Base-by-base conservation (phyloP, 768 basidiomycete genomes). In the Rhodotorula kratochvilovae region DNA sequence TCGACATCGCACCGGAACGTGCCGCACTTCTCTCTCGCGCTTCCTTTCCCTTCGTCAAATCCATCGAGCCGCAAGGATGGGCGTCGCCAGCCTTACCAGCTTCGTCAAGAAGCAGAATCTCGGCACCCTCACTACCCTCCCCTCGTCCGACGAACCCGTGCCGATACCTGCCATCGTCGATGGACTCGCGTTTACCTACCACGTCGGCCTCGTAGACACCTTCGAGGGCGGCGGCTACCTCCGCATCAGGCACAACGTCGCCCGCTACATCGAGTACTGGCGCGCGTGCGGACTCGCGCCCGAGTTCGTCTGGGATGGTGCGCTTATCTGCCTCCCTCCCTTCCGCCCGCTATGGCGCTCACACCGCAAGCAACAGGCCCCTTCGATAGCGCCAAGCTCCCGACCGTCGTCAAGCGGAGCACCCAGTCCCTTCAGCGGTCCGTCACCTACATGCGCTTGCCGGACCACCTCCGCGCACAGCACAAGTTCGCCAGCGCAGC, bases 271-370 rank as follows among this genome's bases (percentile, higher is more conserved):
- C 35, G 17, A 11, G 21, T 70, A 66, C 61, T 74, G 67, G 65
- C 23, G 72, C 3, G 57, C 62, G 0, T 68, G 67, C 27, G 72
- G 72, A 0, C 54, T 74, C 2, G 68, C 70, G 33, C 72, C 72
- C 3, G 67, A 66, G 13, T 70, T 74, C 39, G 68, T 74, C 29
- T 74, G 68, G 68, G 72, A 74, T 17, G 72, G 58, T 53, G 33
- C 51, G 50, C 33, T 12, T 21, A 15, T 19, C 31, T 16, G 19
- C 13, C 48, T 19, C n/a, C 7, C 29, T 17, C 43, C 13, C n/a
- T 0, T 3, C 29, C 29, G 2, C 50, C 43, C 27, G 23, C 56
- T 43, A 5, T 19, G n/a, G 17, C 8, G 6, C 56, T 39, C 23
- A 27, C 56, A 3, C n/a, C 27, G 33, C 45, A 0, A 23, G 13